Percentiles rank a stretch among this genome's conserved stretches.
phyloP scores from a whole-genome alignment of 2,329 filamentous ascomycete genomes.

The Remersonia thermophila region DNA sequence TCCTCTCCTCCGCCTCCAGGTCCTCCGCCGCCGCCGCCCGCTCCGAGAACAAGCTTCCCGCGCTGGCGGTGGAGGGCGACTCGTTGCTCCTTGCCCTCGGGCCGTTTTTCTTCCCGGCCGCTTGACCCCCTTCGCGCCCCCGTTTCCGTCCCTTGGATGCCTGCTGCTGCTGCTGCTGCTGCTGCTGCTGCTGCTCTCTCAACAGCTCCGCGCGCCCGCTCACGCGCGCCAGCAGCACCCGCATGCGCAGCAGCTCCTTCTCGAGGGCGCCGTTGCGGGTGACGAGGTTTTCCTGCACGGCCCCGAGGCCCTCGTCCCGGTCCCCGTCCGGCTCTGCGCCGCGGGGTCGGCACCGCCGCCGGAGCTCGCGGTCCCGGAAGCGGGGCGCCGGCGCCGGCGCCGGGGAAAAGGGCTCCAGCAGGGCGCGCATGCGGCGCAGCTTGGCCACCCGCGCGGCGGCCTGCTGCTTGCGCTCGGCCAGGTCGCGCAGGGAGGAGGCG shows the following conservation, averaged over 20 bases:
- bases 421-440: conserved; percentile 35
- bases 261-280: conserved; percentile 54
- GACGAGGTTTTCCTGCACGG: conserved; percentile 54
- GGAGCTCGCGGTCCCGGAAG: no score
- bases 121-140: conserved; percentile 14
- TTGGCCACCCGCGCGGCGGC: conserved; percentile 27
- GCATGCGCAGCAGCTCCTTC: conserved; percentile 53
- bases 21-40: no score
- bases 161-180: background rate
- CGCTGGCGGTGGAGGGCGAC: no score
- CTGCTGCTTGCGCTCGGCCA: conserved; percentile 34
- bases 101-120: conserved; percentile 15
- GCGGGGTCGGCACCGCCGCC: no score
- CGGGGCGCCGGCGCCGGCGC: no score
- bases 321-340: no score
- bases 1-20: conserved; percentile 28
- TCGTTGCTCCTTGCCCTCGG: no score
- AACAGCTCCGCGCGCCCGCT: conserved; percentile 34
- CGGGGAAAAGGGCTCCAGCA: conserved; percentile 38
- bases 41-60: no score
- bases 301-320: conserved; percentile 20
- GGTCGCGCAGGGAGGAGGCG: conserved; percentile 34
- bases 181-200: conserved; percentile 1
- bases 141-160: conserved; percentile 1
- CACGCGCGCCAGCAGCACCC: conserved; percentile 48